Conservation (phyloP, 345 rosid genomes). For the Cardiospermum halicacabum region DNA sequence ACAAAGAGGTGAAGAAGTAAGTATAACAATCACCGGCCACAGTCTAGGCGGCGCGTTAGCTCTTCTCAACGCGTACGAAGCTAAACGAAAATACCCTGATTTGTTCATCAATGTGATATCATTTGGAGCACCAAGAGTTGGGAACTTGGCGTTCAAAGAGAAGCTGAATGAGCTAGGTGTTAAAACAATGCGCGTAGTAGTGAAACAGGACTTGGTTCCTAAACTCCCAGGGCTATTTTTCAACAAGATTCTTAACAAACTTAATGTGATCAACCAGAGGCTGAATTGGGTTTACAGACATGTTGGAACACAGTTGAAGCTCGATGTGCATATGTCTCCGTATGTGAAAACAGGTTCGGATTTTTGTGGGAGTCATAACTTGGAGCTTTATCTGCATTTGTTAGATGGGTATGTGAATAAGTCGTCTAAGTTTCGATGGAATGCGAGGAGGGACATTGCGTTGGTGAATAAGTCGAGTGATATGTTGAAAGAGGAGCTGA, state of each 20-base stretch:
- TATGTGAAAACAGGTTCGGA: slow-evolving; percentile 41
- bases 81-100: slow-evolving; percentile 34
- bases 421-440: slow-evolving; percentile 39
- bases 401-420: slow-evolving; percentile 46
- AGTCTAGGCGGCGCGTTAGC: slow-evolving; percentile 46
- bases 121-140: slow-evolving; percentile 66
- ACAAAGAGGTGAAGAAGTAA: slow-evolving; percentile 43
- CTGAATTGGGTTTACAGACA: slow-evolving; percentile 57
- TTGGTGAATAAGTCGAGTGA: slow-evolving; percentile 54
- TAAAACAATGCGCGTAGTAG: slow-evolving; percentile 45
- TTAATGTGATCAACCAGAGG: slow-evolving; percentile 29
- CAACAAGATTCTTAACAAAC: slow-evolving; percentile 41
- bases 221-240: slow-evolving; percentile 51
- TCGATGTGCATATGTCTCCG: slow-evolving; percentile 38
- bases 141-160: slow-evolving; percentile 55
- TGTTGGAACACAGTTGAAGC: slow-evolving; percentile 51
- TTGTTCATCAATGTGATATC: slow-evolving; percentile 46
- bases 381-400: slow-evolving; percentile 57
- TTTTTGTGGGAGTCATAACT: slow-evolving; percentile 38
- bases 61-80: slow-evolving; percentile 46
- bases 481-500: slow-evolving; percentile 48
- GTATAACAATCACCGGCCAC: slow-evolving; percentile 42
- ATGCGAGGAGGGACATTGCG: slow-evolving; percentile 55
- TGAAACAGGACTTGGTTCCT: slow-evolving; percentile 58
- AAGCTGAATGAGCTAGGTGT: slow-evolving; percentile 38